Percentiles rank a stretch among this genome's conserved stretches.
Evolutionary conservation across 2,329 filamentous ascomycete genomes (phyloP).

Genomic region (Stagonosporopsis cucurbitacearum): DNA sequence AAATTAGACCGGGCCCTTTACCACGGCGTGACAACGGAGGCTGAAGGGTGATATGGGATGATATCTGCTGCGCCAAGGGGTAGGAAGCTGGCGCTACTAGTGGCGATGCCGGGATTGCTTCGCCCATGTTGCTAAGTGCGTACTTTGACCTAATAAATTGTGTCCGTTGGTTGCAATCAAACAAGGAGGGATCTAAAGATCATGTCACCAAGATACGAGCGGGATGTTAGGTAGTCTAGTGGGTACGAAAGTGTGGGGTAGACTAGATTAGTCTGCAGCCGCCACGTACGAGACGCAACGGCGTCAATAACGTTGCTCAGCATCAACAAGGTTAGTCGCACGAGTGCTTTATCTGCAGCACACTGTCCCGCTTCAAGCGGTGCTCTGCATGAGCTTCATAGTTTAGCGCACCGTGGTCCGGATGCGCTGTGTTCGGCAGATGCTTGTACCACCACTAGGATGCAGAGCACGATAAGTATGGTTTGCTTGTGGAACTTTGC

Average conservation of each 20-base stretch:
- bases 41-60: conserved; percentile 47
- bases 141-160: not conserved
- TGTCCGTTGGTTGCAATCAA: not conserved
- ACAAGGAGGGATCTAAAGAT: not conserved
- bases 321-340: conserved; percentile 9
- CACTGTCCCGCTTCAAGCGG: not conserved
- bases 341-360: conserved; percentile 1
- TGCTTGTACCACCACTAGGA: conserved; percentile 8
- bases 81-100: conserved; percentile 23
- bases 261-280: conserved; percentile 2
- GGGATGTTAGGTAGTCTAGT: conserved; percentile 9
- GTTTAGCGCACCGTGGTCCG: conserved; percentile 1
- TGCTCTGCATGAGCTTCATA: conserved; percentile 6
- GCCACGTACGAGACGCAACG: conserved; percentile 12
- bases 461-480: conserved; percentile 7
- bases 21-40: conserved; percentile 59
- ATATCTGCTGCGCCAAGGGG: conserved; percentile 29
- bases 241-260: conserved; percentile 20
- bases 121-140: conserved; percentile 2
- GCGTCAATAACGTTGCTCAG: conserved; percentile 12
- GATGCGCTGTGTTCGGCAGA: conserved; percentile 11
- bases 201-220: conserved; percentile 1
- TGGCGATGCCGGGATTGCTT: conserved; percentile 22
- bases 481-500: conserved; percentile 7
- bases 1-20: conserved; percentile 56